phyloP scores from a whole-genome alignment of 495 filamentous ascomycete species.

The Tirmania nivea region DNA sequence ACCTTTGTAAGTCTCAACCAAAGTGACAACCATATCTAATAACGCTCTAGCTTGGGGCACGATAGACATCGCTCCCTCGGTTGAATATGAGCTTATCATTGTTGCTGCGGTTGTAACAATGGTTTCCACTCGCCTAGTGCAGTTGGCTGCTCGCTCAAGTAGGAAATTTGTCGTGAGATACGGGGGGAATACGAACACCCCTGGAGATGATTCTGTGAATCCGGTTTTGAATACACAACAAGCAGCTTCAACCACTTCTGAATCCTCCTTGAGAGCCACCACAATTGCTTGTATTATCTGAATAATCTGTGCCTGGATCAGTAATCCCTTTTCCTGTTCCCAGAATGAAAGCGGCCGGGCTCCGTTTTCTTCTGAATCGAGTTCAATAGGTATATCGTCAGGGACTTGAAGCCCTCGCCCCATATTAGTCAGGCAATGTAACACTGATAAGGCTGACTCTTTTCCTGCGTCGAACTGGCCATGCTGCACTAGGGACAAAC shows the following conservation, averaged over 20 bases:
- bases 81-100: slow-evolving; percentile 45
- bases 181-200: slow-evolving; percentile 56
- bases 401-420: slow-evolving; percentile 60
- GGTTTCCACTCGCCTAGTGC: slow-evolving; percentile 46
- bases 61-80: slow-evolving; percentile 25
- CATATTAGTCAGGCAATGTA: slow-evolving; percentile 54
- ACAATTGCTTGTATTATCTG: slow-evolving; percentile 26
- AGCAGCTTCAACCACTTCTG: slow-evolving; percentile 50
- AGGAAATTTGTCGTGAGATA: slow-evolving; percentile 50
- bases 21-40: slow-evolving; percentile 39
- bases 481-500: slow-evolving; percentile 16
- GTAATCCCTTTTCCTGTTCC: slow-evolving; percentile 32
- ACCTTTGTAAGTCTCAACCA: slow-evolving; percentile 42
- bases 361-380: slow-evolving; percentile 27
- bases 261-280: slow-evolving; percentile 33
- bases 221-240: slow-evolving; percentile 59
- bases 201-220: slow-evolving; percentile 54
- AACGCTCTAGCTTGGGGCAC: slow-evolving; percentile 30
- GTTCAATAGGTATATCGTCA: slow-evolving; percentile 45
- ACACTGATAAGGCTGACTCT: slow-evolving; percentile 37
- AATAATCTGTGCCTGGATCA: slow-evolving; percentile 38
- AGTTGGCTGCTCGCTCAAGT: slow-evolving; percentile 30
- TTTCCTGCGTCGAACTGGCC: slow-evolving; percentile 16
- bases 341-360: slow-evolving; percentile 34
- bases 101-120: slow-evolving; percentile 60